Base-by-base conservation (phyloP, 169 alveolate genomes). In the Babesia sp. region DNA sequence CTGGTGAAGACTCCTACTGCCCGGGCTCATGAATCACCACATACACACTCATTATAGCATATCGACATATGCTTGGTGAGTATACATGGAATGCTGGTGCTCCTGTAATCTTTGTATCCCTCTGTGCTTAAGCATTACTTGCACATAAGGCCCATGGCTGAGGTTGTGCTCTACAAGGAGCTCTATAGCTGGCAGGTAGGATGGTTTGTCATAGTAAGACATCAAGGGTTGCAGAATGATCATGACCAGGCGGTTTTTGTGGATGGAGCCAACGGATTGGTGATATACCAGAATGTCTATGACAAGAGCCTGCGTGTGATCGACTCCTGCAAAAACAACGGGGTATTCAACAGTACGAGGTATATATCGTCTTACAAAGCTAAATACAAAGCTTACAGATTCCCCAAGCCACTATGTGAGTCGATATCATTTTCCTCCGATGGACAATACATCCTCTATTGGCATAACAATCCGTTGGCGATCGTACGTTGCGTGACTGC, bases 181-280 rank as follows among this genome's bases (percentile, higher is more conserved):
- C 72, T 76, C 36, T 76, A 64, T 37, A 76, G 73, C 71, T 76
- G 85, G 85, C 77, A 76, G 79, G 85, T 76, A 28, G 24, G 70
- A 22, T 14, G 0, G n/a, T n/a, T n/a, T n/a, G n/a, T n/a, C n/a
- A n/a, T n/a, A n/a, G n/a, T n/a, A n/a, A n/a, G n/a, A n/a, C n/a
- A n/a, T n/a, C n/a, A n/a, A n/a, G n/a, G n/a, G n/a, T n/a, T 37
- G 45, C 67, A 76, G 85, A 76, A 57, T 55, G 85, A 76, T 28
- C 71, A 42, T 42, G 76, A 76, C 66, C 80, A 68, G 44, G 36
- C 73, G 24, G 72, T 76, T 12, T 66, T 76, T 12, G 79, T 76
- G 18, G 85, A 76, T 36, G 58, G 74, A 8, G 57, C 50, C 20
- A 76, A 66, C 51, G 72, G 71, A 0, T 26, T 76, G 54, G 54